These are phyloP conservation scores for Trypanosoma caninum DNA, from an alignment of 208 protist genomes.

Conservation along the genomic window DNA sequence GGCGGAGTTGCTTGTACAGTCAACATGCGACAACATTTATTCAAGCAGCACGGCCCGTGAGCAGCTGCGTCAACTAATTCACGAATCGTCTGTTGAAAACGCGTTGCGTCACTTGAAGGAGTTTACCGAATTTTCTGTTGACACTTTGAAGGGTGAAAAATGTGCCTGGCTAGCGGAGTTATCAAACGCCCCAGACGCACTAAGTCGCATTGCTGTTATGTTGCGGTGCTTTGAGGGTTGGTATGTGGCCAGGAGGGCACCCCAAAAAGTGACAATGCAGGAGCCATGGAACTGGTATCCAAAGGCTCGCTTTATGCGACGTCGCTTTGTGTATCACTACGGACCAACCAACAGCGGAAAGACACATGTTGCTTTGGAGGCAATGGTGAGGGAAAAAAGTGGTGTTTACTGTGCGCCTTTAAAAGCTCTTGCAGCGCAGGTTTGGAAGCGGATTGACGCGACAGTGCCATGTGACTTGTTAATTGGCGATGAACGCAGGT, in stretches of 20 bases:
- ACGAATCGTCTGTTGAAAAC: conserved; percentile 65
- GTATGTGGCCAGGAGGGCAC: conserved; percentile 57
- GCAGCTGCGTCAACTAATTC: conserved; percentile 46
- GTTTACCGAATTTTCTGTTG: conserved; percentile 49
- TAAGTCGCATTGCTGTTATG: conserved; percentile 28
- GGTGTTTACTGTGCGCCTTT: conserved; percentile 94
- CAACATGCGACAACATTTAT: conserved; percentile 48
- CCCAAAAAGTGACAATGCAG: conserved; percentile 55
- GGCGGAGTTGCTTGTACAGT: neutral
- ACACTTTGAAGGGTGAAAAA: conserved; percentile 29
- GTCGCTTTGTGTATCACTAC: conserved; percentile 85
- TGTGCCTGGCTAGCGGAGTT: conserved; percentile 27
- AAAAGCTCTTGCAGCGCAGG: conserved; percentile 92
- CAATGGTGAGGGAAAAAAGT: conserved; percentile 44
- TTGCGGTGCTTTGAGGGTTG: conserved; percentile 48
- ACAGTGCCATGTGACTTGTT: conserved; percentile 88
- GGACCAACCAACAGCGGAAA: conserved; percentile 96
- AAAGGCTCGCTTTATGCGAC: conserved; percentile 61
- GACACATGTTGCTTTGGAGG: conserved; percentile 85
- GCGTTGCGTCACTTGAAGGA: conserved; percentile 43
- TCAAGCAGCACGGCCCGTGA: conserved; percentile 43
- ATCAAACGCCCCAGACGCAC: conserved; percentile 8
- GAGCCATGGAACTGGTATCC: conserved; percentile 85
- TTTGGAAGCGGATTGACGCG: conserved; percentile 78
- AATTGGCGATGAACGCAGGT: conserved; percentile 90